Evolutionary conservation across 495 filamentous ascomycete species (phyloP).

Genomic region (Clavariopsis aquatica): DNA sequence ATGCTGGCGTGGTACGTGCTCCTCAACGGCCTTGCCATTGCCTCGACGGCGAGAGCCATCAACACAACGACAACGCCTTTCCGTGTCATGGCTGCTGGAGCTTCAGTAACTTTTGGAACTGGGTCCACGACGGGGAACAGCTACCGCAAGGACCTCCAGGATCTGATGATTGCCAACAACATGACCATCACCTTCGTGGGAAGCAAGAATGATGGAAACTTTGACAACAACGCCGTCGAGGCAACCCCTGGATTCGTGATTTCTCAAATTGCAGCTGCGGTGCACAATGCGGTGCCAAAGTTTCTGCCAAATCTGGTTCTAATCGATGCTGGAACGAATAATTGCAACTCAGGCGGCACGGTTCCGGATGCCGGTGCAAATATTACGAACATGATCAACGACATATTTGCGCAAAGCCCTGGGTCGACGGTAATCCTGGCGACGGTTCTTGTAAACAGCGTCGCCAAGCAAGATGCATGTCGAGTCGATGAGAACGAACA

Average conservation of each 20-base stretch:
- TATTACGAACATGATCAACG: conserved; percentile 2
- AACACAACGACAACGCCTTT: conserved; percentile 1
- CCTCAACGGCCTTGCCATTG: background rate
- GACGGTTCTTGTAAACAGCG: conserved; percentile 11
- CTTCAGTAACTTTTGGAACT: conserved; percentile 6
- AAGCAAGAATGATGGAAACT: conserved; percentile 7
- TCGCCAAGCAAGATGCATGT: conserved; percentile 6
- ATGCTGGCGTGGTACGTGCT: background rate
- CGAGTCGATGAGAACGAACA: conserved; percentile 10
- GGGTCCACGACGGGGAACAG: conserved; percentile 7
- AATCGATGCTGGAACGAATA: conserved; percentile 5
- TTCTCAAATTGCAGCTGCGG: conserved; percentile 3
- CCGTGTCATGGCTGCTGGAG: conserved; percentile 4
- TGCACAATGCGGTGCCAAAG: background rate
- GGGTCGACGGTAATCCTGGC: conserved; percentile 4
- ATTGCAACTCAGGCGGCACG: background rate
- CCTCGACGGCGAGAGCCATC: background rate
- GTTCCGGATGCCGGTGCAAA: background rate
- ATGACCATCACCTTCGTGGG: conserved; percentile 10
- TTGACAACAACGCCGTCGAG: conserved; percentile 6
- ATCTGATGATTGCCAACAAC: conserved; percentile 8
- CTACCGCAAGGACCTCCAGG: conserved; percentile 8
- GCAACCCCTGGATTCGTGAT: conserved; percentile 9
- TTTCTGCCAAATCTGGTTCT: conserved; percentile 12
- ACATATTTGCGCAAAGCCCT: conserved; percentile 10